Evolutionary conservation across 1,284 basidiomycete species (phyloP), one percentile per base, ranked within the genome.

Genomic region (Cryptococcus sp.): DNA sequence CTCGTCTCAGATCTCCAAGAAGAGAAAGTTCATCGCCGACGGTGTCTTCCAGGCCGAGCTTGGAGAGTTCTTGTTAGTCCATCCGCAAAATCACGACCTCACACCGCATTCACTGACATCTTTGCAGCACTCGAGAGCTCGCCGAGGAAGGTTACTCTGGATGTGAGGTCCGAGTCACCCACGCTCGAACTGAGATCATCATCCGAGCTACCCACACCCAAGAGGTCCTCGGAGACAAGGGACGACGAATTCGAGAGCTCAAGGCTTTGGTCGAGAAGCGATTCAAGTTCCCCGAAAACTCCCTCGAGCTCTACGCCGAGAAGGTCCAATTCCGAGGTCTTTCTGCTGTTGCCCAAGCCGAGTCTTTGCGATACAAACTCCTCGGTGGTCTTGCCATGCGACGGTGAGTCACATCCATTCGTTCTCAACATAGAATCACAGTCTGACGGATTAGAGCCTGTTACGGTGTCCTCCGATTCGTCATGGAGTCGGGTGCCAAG

Each of bases 111-210:
- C 26, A n/a, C 41, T 43, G 31, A 43, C 41, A 36, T 10, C 21
- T 19, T 24, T n/a, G n/a, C n/a, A 76, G 79, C 80, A 95, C 89
- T 59, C 91, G 94, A 65, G 94, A 98, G 78, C 88, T 98, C 71
- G 88, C 94, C 53, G 94, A 95, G 78, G 95, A 99, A 78, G 95
- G 95, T 69, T 99, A 98, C 83, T 97, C 95, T 76, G 95, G 95
- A 54, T 99, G 95, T 75, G 95, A 98, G 79, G 95, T 99, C 76
- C 92, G 95, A 72, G 93, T 97, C 58, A 98, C 95, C 65, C 95
- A 98, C 76, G 92, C 94, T 62, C 87, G 94, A 71, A 99, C 95
- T 65, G 95, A 99, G 86, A 97, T 99, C 74, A 98, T 99, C 80
- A 97, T 99, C 78, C 91, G 95, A 70, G 95, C 95, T 57, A 97